These are phyloP conservation scores for Tanacetum coccineum DNA, from an alignment of 129 eudicot species.

Conservation along the genomic window DNA sequence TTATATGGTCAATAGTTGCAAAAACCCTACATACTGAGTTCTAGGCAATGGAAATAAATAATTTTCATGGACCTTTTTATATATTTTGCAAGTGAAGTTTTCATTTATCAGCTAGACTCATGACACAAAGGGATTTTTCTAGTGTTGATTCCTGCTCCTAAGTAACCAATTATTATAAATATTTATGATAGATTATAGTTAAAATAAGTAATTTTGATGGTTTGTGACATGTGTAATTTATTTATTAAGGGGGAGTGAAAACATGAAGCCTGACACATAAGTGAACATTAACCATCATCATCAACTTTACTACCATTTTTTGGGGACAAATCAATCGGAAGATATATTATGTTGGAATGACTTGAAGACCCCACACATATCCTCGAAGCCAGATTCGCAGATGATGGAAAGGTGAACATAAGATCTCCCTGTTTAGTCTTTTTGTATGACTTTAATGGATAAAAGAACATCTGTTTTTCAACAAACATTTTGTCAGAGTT, in stretches of 20 bases:
- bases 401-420: slow-evolving; percentile 77
- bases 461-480: too few species aligned
- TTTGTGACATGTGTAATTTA: slow-evolving; percentile 13
- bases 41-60: too few species aligned
- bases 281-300: slow-evolving; percentile 63
- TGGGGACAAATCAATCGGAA: slow-evolving; percentile 83
- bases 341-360: slow-evolving; percentile 85
- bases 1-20: too few species aligned
- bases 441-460: too few species aligned
- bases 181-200: background rate
- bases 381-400: slow-evolving; percentile 51
- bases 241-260: slow-evolving; percentile 52
- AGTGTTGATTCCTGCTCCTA: slow-evolving; percentile 87
- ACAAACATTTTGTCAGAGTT: too few species aligned
- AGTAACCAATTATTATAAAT: slow-evolving; percentile 32
- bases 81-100: slow-evolving; percentile 64
- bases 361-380: slow-evolving; percentile 59
- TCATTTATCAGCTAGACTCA: slow-evolving; percentile 78
- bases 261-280: slow-evolving; percentile 81
- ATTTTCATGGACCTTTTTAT: background rate
- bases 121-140: slow-evolving; percentile 88
- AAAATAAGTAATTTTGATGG: background rate
- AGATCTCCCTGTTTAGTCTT: background rate
- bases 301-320: slow-evolving; percentile 65
- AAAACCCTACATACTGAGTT: too few species aligned